Evolutionary conservation across 129 eudicot genomes (phyloP).

Genomic region (Flaveria robusta): DNA sequence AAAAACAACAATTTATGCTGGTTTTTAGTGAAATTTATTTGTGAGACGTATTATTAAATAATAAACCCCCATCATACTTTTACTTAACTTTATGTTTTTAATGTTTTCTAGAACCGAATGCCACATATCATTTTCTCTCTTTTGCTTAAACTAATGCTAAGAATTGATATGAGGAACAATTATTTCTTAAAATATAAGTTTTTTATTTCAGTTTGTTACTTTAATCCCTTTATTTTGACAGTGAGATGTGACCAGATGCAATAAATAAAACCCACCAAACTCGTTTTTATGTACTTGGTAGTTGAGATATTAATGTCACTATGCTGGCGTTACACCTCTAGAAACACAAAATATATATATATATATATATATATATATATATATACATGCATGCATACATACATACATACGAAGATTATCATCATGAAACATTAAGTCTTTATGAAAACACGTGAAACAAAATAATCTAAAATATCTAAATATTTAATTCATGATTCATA

Average conservation of each 20-base stretch:
- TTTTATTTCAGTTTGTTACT: neutral
- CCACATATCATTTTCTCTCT: too few relatives aligned
- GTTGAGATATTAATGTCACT: constrained; percentile 35
- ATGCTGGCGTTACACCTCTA: neutral
- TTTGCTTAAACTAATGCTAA: too few relatives aligned
- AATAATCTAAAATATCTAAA: too few relatives aligned
- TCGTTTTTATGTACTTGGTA: constrained; percentile 16
- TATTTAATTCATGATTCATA: too few relatives aligned
- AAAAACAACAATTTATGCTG: neutral
- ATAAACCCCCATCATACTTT: neutral
- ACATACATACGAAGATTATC: too few relatives aligned
- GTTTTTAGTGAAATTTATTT: neutral
- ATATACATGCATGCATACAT: too few relatives aligned
- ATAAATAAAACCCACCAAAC: constrained; percentile 21
- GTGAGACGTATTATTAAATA: neutral
- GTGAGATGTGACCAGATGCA: constrained; percentile 24
- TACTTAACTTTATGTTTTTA: neutral
- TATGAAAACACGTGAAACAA: too few relatives aligned
- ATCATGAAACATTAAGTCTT: too few relatives aligned
- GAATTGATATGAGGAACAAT: too few relatives aligned
- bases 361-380: too few relatives aligned
- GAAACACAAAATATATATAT: too few relatives aligned
- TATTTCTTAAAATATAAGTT: constrained; percentile 1
- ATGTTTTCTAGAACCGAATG: neutral
- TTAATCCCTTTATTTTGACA: constrained; percentile 18